Base-by-base conservation (phyloP, 805 yeast species). In the Pichia eremophila region DNA sequence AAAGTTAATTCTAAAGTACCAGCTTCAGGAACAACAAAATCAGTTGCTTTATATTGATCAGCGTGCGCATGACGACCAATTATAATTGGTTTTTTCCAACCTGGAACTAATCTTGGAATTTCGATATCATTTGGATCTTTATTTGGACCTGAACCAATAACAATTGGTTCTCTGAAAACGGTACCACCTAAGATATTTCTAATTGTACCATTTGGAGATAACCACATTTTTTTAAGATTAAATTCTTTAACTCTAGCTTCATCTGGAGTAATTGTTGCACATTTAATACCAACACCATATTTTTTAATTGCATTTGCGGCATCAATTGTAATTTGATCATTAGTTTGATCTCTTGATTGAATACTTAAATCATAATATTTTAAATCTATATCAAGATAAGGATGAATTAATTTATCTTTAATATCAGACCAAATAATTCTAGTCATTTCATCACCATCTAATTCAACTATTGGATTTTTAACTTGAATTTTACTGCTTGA, bases 401-500 rank as follows among this genome's bases (percentile, higher is more conserved):
- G 93, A 51, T 69, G 61, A 58, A 85, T 75, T 57, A 85, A 72
- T 61, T 79, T 76, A 50, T 74, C 76, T 64, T 83, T 83, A 68
- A 85, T 85, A 58, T 77, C 71, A 53, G 78, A 74, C 93, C 93
- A 85, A 64, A 85, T 85, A 60, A 85, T 83, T 64, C 91, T 72
- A 53, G 93, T 85, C 91, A 83, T 83, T 64, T 85, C 93, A 64
- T 85, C 93, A 58, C 93, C 93, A 59, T 84, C 90, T 61, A 85
- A 63, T 55, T 85, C 93, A 48, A 85, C 93, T 52, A 85, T 70
- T 41, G 91, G 91, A 47, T 73, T 77, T 59, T 77, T 75, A 41
- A 85, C 90, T 57, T 78, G 78, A 62, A 85, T 80, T 62, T 83
- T 84, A 47, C 65, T 63, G n/a, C 69, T 54, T 12, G 56, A 22